Base-by-base conservation (phyloP, 2,329 filamentous ascomycete species). In the Blastomyces parvus region DNA sequence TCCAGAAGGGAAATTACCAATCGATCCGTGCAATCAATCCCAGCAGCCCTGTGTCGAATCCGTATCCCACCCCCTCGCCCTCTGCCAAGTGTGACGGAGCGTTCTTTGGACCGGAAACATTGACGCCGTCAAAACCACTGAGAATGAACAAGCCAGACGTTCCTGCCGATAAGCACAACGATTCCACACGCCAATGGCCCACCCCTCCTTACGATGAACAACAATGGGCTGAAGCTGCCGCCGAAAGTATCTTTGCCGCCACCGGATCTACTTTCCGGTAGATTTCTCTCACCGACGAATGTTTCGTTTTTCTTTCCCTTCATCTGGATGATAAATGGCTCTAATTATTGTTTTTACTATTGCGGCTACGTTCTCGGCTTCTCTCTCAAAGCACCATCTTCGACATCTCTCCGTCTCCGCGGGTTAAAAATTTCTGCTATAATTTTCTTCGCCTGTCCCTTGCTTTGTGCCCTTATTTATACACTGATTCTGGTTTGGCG, bases 171-270 rank as follows among this genome's bases (percentile, higher is more conserved):
- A 75, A 83, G 67, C 77, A 81, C 62, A 72, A 78, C 62, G 72
- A 78, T 62, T 78, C 80, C 27, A 77, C 81, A 62, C 82, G 86
- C 48, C 94, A 96, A 77, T 97, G 92, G 88, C 93, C 92, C 2
- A 97, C 94, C 19, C 94, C 94, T 27, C 93, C 94, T 3, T 96
- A 97, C 69, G 92, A 96, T 71, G 92, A 96, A 70, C 87, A 87
- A 66, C 92, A 96, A 74, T 97, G 92, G 93, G 91, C 88, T 22
- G 86, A 88, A 9, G 88, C 89, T 52, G 89, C 90, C 38, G 86
- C 91, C 13, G 88, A 90, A 6, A 91, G 88, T 76, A 91, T 92
- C 68, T 88, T 89, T 80, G 87, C 88, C 61, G 87, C 88, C 61
- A 85, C 86, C 40, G 84, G 88, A 67, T 69, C 74, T 63, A 74